Base-by-base conservation (phyloP, 768 basidiomycete species). In the Phlebiopsis gigantea region DNA sequence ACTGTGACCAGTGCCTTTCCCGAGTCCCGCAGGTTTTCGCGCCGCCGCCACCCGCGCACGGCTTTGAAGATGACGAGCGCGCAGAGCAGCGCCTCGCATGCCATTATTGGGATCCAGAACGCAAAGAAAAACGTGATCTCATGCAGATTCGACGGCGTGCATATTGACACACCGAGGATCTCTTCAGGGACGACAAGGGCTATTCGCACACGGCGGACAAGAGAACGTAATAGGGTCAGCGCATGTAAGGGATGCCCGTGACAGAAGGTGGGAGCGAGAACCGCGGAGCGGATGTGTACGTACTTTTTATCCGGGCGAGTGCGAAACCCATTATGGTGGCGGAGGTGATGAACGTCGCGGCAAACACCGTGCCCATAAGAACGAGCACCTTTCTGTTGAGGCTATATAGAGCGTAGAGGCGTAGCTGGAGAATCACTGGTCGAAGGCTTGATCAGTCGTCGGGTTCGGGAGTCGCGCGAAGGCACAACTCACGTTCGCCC, bases 21-120 rank as follows among this genome's bases (percentile, higher is more conserved):
- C 34, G 73, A 73, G 8, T 68, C 71, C 61, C 78, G 75, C 1
- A 74, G 46, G 26, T 73, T 71, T 0, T 55, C 4, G 31, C 41
- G 12, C 30, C 39, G 59, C 22, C 68, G 67, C 65, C 77, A 76
- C 4, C 75, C 75, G 56, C 76, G 73, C 59, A 79, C 74, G 0
- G 79, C 82, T 49, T 76, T 75, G 54, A 72, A 68, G n/a, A 83
- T 61, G 4, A 82, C 81, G 39, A 84, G 65, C 4, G 60, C 62
- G 57, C 82, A 83, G 0, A 85, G 71, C 1, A 83, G 62, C 55
- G 67, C 75, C 62, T 86, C 84, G 34, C 79, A 83, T 2, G 71
- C 63, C 15, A 86, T 70, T 61, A 82, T 74, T 1, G 83, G 83
- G 43, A 85, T 76, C 84, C 84, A 86, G 66, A 82, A 82, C 19